A percentile compares a stretch with the other conserved stretches of the same genome.
These are phyloP conservation scores for Xylariaceae sp. DNA, from an alignment of 2,329 filamentous ascomycete species.

Conservation along the genomic window DNA sequence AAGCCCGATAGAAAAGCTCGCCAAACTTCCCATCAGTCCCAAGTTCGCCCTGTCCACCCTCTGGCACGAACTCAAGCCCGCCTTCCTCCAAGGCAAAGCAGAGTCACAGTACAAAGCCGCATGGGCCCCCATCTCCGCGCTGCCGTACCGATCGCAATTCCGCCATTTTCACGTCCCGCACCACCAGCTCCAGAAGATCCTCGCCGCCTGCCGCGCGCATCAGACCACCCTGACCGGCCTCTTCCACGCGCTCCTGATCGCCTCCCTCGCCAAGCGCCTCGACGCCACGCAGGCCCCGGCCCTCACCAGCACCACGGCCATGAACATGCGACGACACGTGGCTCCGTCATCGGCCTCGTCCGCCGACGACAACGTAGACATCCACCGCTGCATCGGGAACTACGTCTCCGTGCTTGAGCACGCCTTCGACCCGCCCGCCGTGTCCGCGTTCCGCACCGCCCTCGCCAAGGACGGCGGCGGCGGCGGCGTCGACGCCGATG, in stretches of 20 bases:
- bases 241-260: not conserved
- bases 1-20: constrained; percentile 22
- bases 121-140: not conserved
- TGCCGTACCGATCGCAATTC: not conserved
- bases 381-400: constrained; percentile 11
- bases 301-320: constrained; percentile 9
- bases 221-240: not conserved
- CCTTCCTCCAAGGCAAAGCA: constrained; percentile 2
- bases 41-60: constrained; percentile 7
- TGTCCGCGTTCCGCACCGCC: constrained; percentile 10
- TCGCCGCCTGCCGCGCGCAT: constrained; percentile 1
- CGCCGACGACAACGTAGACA: constrained; percentile 4
- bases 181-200: not conserved
- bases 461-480: not conserved
- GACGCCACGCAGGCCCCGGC: constrained; percentile 4
- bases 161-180: not conserved
- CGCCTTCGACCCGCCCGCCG: constrained; percentile 8
- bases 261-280: not conserved
- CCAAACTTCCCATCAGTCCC: constrained; percentile 10
- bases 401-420: constrained; percentile 15
- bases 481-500: too few species aligned
- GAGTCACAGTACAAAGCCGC: not conserved
- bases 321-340: constrained; percentile 14
- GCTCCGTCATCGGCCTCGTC: constrained; percentile 5
- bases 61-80: constrained; percentile 11